A percentile compares a stretch with the other conserved stretches of the same genome.
Evolutionary conservation across 768 basidiomycete species (phyloP).

Genomic region (Fistulinella prunicolor): DNA sequence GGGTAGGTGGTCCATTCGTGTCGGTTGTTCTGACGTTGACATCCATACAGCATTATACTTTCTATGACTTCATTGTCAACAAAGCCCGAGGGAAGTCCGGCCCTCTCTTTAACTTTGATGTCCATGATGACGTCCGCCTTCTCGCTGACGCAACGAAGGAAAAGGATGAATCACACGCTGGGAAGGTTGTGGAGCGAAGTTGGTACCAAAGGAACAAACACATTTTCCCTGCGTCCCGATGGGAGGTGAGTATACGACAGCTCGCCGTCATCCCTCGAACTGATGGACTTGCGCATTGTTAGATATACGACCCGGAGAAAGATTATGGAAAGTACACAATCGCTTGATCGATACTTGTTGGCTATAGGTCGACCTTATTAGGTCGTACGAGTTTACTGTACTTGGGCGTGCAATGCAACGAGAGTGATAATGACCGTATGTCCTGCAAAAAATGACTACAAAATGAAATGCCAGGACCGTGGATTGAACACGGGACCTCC

Average conservation of each 20-base stretch:
- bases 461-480: conserved; percentile 45
- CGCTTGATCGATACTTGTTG: conserved; percentile 30
- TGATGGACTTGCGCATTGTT: not conserved
- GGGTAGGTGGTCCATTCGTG: conserved; percentile 50
- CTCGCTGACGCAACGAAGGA: conserved; percentile 93
- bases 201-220: conserved; percentile 97
- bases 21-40: not conserved
- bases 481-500: conserved; percentile 58
- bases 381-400: not conserved
- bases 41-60: conserved; percentile 82
- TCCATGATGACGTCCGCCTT: conserved; percentile 96
- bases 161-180: conserved; percentile 98
- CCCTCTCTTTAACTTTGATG: conserved; percentile 97
- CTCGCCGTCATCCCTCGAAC: not conserved
- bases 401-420: too few species aligned
- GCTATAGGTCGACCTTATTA: not conserved
- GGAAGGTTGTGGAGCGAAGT: conserved; percentile 95
- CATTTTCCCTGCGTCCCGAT: conserved; percentile 94
- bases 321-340: conserved; percentile 92
- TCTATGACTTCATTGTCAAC: conserved; percentile 98
- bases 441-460: not conserved
- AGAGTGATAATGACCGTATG: not conserved
- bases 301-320: conserved; percentile 95
- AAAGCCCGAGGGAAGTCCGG: conserved; percentile 98
- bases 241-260: conserved; percentile 65